Conservation (phyloP, 352 stramenopile genomes). For the Phytopythium litorale region DNA sequence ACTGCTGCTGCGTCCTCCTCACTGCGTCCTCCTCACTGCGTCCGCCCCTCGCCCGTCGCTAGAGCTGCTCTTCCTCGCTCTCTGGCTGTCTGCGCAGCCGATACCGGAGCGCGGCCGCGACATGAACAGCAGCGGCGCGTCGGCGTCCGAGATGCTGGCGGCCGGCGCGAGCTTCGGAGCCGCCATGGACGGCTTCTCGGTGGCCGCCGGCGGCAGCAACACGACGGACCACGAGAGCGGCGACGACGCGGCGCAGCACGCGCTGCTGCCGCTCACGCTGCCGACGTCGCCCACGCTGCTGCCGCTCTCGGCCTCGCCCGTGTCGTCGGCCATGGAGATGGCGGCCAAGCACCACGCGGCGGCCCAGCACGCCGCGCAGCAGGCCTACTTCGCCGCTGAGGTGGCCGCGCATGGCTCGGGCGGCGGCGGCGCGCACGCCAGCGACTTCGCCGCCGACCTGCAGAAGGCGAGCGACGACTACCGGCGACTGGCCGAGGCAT, state of each 20-base stretch:
- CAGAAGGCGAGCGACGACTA: constrained; percentile 46
- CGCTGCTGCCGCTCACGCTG: constrained; percentile 33
- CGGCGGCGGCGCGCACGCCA: not conserved
- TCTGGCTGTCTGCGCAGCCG: not conserved
- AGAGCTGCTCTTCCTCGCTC: not conserved
- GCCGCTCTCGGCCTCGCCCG: constrained; percentile 32
- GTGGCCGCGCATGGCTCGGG: not conserved
- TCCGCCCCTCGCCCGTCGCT: too few species aligned
- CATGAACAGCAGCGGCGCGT: constrained; percentile 1
- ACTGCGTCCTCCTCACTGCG: too few species aligned
- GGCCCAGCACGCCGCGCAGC: constrained; percentile 1
- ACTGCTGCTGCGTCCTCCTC: too few species aligned
- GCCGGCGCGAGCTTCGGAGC: constrained; percentile 7
- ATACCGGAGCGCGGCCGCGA: not conserved
- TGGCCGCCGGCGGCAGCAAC: constrained; percentile 7
- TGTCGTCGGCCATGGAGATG: constrained; percentile 15
- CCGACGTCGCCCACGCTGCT: constrained; percentile 43
- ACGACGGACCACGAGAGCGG: constrained; percentile 3
- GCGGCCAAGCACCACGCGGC: constrained; percentile 8
- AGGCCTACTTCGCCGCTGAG: constrained; percentile 6
- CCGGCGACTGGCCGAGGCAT: constrained; percentile 31
- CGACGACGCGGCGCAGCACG: constrained; percentile 6
- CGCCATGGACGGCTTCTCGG: constrained; percentile 19
- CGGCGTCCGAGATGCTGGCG: constrained; percentile 2
- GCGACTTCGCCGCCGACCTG: constrained; percentile 41